Evolutionary conservation across 2,329 filamentous ascomycete genomes (phyloP).

Genomic region (Raffaelea deltoideospora): DNA sequence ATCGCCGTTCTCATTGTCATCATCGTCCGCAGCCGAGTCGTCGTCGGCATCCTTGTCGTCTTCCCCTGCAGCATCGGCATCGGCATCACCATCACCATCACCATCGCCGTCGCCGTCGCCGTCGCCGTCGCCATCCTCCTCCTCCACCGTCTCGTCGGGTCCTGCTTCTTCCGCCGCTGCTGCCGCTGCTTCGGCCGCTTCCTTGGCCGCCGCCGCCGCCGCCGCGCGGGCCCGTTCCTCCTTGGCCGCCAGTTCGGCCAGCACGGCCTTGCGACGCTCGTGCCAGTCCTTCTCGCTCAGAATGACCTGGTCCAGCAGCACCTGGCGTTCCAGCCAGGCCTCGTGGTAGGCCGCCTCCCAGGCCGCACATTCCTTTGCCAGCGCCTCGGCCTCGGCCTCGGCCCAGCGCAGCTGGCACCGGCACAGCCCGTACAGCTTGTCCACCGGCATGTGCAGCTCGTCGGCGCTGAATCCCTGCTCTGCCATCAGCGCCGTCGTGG

Average conservation of each 20-base stretch:
- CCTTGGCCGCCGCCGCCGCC: conserved; percentile 24
- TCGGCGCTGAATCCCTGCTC: conserved; percentile 49
- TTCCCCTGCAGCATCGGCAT: neutral
- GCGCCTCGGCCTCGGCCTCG: conserved; percentile 45
- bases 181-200: neutral
- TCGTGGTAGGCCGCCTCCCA: conserved; percentile 52
- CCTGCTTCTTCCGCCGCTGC: neutral
- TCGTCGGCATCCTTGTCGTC: conserved; percentile 1
- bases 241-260: conserved; percentile 31
- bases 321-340: conserved; percentile 70
- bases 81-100: neutral
- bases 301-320: conserved; percentile 59
- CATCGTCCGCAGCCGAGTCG: conserved; percentile 2
- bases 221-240: conserved; percentile 3
- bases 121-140: conserved; percentile 1
- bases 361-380: conserved; percentile 49
- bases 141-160: neutral
- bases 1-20: conserved; percentile 1
- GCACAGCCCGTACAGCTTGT: conserved; percentile 52
- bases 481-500: conserved; percentile 38
- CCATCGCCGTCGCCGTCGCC: neutral
- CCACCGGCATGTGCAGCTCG: conserved; percentile 45
- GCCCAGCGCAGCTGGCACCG: conserved; percentile 60
- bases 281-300: conserved; percentile 52
- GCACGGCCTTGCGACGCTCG: conserved; percentile 38